phyloP scores from a whole-genome alignment of 495 filamentous ascomycete species.

The Rusavskia elegans region DNA sequence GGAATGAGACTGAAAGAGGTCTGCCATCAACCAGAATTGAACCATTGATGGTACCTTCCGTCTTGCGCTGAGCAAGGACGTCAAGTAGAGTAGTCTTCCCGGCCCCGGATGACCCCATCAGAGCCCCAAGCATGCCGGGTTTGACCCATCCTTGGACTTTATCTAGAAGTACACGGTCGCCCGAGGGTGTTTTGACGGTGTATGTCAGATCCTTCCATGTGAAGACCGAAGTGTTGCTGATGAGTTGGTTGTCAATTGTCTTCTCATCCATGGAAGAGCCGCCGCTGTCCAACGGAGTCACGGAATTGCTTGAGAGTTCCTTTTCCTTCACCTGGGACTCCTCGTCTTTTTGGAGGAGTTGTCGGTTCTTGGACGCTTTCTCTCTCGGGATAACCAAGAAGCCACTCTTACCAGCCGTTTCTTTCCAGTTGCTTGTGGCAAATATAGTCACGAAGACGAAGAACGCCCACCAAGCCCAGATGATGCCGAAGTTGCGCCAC shows the following conservation, averaged over 20 bases:
- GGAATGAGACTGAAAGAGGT: constrained; percentile 17
- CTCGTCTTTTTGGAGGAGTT: constrained; percentile 32
- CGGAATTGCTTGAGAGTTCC: constrained; percentile 1
- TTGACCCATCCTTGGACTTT: constrained; percentile 44
- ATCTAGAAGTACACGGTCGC: constrained; percentile 41
- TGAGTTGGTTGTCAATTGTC: constrained; percentile 1
- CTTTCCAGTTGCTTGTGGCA: constrained; percentile 22
- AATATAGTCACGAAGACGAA: constrained; percentile 24
- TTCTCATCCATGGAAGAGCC: constrained; percentile 1
- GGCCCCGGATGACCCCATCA: constrained; percentile 53
- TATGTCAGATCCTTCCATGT: constrained; percentile 48
- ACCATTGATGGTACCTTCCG: constrained; percentile 30
- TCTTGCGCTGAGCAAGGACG: constrained; percentile 15
- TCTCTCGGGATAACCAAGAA: constrained; percentile 42
- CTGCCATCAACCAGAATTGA: constrained; percentile 39
- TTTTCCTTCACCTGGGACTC: constrained; percentile 31
- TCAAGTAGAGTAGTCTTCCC: constrained; percentile 45
- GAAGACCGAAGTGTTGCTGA: constrained; percentile 19
- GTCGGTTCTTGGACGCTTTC: constrained; percentile 37
- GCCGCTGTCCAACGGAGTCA: neutral
- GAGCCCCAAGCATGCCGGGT: constrained; percentile 51
- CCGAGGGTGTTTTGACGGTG: constrained; percentile 31
- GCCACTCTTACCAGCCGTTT: constrained; percentile 24
- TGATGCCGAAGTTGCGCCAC: constrained; percentile 32
- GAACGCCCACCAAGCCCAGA: constrained; percentile 29